Percentiles rank a stretch among this genome's conserved stretches.
These are phyloP conservation scores for Phytophthora crassamura DNA, from an alignment of 352 stramenopile genomes.

Conservation along the genomic window DNA sequence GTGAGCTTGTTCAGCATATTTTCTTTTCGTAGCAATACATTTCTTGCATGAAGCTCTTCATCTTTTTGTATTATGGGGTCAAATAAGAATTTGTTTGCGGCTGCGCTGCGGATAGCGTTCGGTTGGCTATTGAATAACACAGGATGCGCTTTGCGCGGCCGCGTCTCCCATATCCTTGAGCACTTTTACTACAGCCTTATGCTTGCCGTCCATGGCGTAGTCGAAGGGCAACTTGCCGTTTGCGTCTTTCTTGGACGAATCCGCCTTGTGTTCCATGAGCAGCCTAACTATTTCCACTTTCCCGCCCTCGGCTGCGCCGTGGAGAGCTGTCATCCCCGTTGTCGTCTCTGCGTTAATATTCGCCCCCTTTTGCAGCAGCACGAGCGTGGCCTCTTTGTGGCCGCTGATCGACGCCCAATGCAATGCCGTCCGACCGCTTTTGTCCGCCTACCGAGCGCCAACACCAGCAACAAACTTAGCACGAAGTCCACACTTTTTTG, in stretches of 20 bases:
- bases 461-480: conserved; percentile 16
- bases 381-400: conserved; percentile 90
- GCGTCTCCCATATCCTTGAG: conserved; percentile 94
- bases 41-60: conserved; percentile 40
- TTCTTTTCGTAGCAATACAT: conserved; percentile 26
- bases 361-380: conserved; percentile 86
- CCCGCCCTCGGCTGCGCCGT: conserved; percentile 89
- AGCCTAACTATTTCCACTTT: conserved; percentile 93
- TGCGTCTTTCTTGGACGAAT: conserved; percentile 89
- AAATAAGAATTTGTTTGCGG: conserved; percentile 36
- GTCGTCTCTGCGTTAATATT: conserved; percentile 92
- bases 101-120: conserved; percentile 17
- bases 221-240: conserved; percentile 93
- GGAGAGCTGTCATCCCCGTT: conserved; percentile 90
- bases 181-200: conserved; percentile 92
- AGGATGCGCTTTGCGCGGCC: conserved; percentile 84
- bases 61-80: conserved; percentile 45
- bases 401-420: conserved; percentile 94
- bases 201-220: conserved; percentile 92
- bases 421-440: conserved; percentile 92
- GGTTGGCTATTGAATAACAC: conserved; percentile 76
- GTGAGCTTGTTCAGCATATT: not conserved
- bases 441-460: conserved; percentile 76
- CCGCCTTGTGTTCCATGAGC: conserved; percentile 91
- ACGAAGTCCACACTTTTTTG: not conserved